Percentiles rank a stretch among this genome's conserved stretches.
phyloP scores from a whole-genome alignment of 208 protist genomes.

The Acanthamoeba healyi region DNA sequence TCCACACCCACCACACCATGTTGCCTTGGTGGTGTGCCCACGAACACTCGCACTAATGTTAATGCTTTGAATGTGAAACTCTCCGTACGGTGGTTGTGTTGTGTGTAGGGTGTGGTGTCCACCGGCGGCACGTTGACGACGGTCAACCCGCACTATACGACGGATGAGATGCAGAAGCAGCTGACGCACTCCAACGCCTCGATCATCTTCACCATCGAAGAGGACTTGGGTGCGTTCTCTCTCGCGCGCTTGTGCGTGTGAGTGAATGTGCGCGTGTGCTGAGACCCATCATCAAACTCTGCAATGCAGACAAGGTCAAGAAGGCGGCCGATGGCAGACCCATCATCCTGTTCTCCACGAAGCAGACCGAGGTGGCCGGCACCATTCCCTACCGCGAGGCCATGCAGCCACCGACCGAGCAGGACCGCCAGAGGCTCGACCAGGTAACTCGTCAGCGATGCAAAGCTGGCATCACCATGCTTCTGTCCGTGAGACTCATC shows the following conservation, averaged over 20 bases:
- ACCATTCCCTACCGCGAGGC: neutral
- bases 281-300: neutral
- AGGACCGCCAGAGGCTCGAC: neutral
- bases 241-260: neutral
- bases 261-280: neutral
- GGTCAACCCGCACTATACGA: slow-evolving; percentile 37
- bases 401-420: neutral
- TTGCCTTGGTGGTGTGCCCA: too few relatives aligned
- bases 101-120: neutral
- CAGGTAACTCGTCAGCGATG: too few relatives aligned
- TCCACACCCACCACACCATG: too few relatives aligned
- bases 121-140: slow-evolving; percentile 12
- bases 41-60: too few relatives aligned
- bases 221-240: neutral
- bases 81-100: neutral
- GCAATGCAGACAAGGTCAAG: slow-evolving; percentile 27
- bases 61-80: neutral
- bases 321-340: neutral
- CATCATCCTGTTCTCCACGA: slow-evolving; percentile 12
- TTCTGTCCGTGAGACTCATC: too few relatives aligned
- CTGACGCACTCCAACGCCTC: slow-evolving; percentile 5
- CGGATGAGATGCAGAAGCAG: slow-evolving; percentile 45
- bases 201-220: slow-evolving; percentile 29
- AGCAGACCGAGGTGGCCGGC: neutral
- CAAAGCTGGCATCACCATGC: too few relatives aligned